Base-by-base conservation (phyloP, 371 early-diverging fungal genomes). In the Lichtheimia corymbifera region DNA sequence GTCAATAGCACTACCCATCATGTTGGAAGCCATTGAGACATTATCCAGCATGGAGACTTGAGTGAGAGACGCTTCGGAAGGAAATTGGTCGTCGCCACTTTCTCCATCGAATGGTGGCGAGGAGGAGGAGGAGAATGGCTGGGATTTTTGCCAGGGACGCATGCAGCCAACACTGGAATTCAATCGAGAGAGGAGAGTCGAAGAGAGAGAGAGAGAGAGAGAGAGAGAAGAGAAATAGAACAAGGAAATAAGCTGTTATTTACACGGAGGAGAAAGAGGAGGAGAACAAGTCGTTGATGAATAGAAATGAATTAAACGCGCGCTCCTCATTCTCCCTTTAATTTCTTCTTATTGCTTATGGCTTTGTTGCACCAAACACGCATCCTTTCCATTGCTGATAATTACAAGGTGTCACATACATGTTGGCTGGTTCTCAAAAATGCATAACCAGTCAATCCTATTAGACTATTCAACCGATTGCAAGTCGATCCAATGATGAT, bases 21-120 rank as follows among this genome's bases (percentile, higher is more conserved):
- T 49, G 58, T 58, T 58, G 18, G 35, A 58, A 2, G 35, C 35
- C 35, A 35, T 35, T 6, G 35, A 35, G 18, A 49, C 45, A 18
- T 61, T 65, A 1, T 72, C 72, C 3, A 75, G 28, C 22, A 69
- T 41, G 18, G 76, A 75, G n/a, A 67, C 65, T 55, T 74, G 64
- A 5, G 69, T 74, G 3, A 63, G 61, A 5, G 75, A 74, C 15
- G 66, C 55, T 59, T 67, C 63, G 30, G 63, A 62, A 27, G 55
- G 58, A 14, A 50, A 22, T 5, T 17, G 54, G 18, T 54, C 54
- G 35, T 44, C 44, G 20, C 30, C 27, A 18, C 22, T 58, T 28
- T 50, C 58, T 22, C 50, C 58, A 50, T 58, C 50, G 6, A 58
- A 58, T 18, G 17, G 54, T 9, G 28, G 54, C 24, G 53, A 35